phyloP scores from a whole-genome alignment of 495 filamentous ascomycete species.

The Cercophora newfieldiana region DNA sequence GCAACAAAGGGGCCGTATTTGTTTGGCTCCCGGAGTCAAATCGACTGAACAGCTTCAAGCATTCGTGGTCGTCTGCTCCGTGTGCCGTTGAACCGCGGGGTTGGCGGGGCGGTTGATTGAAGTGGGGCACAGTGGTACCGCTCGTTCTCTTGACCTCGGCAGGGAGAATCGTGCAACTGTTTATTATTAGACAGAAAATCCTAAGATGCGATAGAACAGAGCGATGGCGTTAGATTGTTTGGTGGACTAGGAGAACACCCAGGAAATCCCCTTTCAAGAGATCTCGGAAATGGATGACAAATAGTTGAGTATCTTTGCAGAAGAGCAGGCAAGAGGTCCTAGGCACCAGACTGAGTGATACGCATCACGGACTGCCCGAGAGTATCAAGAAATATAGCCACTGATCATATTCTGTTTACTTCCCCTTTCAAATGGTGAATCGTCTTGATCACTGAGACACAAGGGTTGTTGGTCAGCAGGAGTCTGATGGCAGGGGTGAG shows the following conservation, averaged over 20 bases:
- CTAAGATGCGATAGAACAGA: background rate
- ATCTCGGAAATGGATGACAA: no score
- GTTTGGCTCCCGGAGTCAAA: no score
- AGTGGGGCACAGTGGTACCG: background rate
- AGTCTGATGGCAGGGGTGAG: background rate
- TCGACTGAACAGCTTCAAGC: background rate
- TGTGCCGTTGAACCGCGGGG: background rate
- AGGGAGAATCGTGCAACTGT: background rate
- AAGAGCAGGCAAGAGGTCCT: background rate
- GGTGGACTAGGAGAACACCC: no score
- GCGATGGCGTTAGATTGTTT: background rate
- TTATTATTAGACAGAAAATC: background rate
- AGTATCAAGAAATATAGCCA: no score
- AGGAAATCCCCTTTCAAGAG: no score
- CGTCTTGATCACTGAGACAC: no score
- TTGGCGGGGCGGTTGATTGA: background rate
- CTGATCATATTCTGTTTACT: background rate
- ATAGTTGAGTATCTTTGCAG: no score
- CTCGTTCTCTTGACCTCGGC: background rate
- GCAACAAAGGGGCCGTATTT: no score
- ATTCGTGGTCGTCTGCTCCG: background rate
- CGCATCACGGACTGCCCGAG: no score
- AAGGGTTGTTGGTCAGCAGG: no score
- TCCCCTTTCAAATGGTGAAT: no score
- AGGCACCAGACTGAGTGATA: no score